phyloP scores from a whole-genome alignment of 2,329 filamentous ascomycete species.

The Aspergillus felis region DNA sequence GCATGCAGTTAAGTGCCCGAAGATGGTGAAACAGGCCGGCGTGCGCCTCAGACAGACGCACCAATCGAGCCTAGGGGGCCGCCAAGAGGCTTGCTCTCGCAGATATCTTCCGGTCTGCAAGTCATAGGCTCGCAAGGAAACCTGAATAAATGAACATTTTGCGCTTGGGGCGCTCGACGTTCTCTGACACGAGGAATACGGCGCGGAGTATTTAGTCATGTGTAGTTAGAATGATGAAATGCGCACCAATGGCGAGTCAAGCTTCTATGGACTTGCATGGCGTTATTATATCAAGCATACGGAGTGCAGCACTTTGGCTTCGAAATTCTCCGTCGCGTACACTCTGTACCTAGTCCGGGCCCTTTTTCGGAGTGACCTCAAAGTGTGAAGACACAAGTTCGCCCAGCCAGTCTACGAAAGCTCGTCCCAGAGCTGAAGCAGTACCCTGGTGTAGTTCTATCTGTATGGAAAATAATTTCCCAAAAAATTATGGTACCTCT shows the following conservation, averaged over 20 bases:
- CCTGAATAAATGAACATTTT: neutral
- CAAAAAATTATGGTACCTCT: too few species aligned
- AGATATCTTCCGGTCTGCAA: neutral
- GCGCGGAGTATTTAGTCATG: too few species aligned
- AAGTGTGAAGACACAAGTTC: neutral
- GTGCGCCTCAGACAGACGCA: neutral
- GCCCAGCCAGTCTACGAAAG: neutral
- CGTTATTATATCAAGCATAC: neutral
- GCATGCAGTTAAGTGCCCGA: slow-evolving; percentile 25
- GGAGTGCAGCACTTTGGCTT: neutral
- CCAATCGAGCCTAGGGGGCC: neutral
- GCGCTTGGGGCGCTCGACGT: neutral
- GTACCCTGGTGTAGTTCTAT: too few species aligned
- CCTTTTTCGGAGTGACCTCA: neutral
- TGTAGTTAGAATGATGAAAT: too few species aligned
- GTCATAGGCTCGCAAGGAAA: neutral
- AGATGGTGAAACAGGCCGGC: slow-evolving; percentile 24
- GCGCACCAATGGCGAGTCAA: neutral
- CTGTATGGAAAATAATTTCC: too few species aligned
- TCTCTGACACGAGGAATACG: too few species aligned
- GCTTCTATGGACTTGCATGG: neutral
- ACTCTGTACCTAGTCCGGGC: neutral
- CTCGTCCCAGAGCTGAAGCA: neutral
- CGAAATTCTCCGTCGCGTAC: neutral
- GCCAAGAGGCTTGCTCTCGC: neutral